Evolutionary conservation across 2,329 filamentous ascomycete species (phyloP).

Genomic region (Magnaporthiopsis rhizophila): DNA sequence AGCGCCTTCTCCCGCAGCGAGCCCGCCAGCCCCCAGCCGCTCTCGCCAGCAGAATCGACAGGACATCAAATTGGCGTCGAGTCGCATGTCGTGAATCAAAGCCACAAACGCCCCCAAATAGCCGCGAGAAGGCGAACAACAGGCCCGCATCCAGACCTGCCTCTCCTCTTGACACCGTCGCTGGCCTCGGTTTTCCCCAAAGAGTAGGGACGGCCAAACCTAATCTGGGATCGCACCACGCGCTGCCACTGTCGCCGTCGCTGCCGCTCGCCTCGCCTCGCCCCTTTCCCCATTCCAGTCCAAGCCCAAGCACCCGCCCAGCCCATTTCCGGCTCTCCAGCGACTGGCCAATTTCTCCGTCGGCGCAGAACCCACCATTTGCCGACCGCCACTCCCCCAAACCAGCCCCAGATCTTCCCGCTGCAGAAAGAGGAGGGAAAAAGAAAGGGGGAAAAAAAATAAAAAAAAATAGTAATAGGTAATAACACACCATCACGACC

Average conservation of each 20-base stretch:
- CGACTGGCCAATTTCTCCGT: background rate
- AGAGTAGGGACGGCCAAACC: background rate
- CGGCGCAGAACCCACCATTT: background rate
- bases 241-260: background rate
- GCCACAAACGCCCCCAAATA: slow-evolving; percentile 6
- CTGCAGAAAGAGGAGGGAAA: background rate
- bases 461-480: too few species aligned
- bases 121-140: background rate
- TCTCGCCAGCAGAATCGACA: background rate
- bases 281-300: background rate
- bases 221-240: background rate
- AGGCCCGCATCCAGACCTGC: slow-evolving; percentile 1
- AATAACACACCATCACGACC: background rate
- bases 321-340: too few species aligned
- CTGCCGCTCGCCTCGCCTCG: too few species aligned
- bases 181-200: background rate
- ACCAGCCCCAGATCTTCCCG: background rate
- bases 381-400: background rate
- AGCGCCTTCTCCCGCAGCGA: background rate
- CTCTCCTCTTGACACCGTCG: background rate
- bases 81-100: slow-evolving; percentile 7
- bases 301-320: background rate
- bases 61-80: background rate
- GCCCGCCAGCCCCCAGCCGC: too few species aligned
- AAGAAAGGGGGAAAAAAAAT: background rate